phyloP scores from a whole-genome alignment of 2,329 filamentous ascomycete species.

The Tolypocladium cylindrosporum region DNA sequence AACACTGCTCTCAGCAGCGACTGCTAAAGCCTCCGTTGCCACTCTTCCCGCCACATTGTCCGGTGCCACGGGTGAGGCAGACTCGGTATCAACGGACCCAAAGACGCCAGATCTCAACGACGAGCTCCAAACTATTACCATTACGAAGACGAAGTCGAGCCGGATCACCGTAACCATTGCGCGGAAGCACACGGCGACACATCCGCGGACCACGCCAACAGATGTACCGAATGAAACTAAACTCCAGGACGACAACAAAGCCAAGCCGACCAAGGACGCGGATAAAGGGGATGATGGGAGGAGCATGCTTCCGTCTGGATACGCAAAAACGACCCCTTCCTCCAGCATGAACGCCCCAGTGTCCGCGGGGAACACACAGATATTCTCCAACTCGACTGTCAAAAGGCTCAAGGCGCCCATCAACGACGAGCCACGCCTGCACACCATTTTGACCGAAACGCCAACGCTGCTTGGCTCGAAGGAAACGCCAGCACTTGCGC shows the following conservation, averaged over 20 bases:
- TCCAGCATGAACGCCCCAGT: not conserved
- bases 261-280: not conserved
- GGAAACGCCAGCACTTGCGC: not conserved
- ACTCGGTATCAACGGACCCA: not conserved
- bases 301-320: not conserved
- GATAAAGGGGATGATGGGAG: not conserved
- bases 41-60: not conserved
- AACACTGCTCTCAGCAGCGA: not conserved
- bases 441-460: too few relatives aligned
- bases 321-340: not conserved
- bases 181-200: constrained; percentile 4
- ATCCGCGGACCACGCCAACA: not conserved
- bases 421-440: not conserved
- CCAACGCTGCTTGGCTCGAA: not conserved
- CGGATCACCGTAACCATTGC: constrained; percentile 7
- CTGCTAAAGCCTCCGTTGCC: not conserved
- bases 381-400: not conserved
- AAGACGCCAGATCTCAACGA: constrained; percentile 4
- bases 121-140: constrained; percentile 10
- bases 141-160: constrained; percentile 8
- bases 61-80: not conserved
- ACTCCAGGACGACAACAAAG: not conserved
- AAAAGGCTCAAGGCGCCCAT: not conserved
- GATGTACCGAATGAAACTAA: not conserved
- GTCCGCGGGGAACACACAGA: not conserved